phyloP scores from a whole-genome alignment of 495 filamentous ascomycete genomes.

The Xylaria castorea region DNA sequence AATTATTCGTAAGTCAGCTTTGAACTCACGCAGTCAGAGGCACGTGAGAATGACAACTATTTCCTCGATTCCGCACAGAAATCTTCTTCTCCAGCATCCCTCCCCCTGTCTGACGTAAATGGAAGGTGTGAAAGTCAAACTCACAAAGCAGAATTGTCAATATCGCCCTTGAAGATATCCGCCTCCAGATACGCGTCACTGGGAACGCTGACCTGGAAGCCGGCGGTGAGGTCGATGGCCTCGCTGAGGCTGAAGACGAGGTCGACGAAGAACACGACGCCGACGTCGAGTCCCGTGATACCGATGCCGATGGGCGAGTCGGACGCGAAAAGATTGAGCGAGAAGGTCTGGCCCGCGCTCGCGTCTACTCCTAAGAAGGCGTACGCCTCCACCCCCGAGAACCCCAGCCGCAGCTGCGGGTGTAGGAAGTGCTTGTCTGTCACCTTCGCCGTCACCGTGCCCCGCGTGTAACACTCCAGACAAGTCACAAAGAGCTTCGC shows the following conservation, averaged over 20 bases:
- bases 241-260: conserved; percentile 42
- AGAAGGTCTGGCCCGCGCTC: conserved; percentile 30
- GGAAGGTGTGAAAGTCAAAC: neutral
- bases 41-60: neutral
- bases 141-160: conserved; percentile 42
- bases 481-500: conserved; percentile 32
- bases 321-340: conserved; percentile 35
- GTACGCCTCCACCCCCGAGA: conserved; percentile 36
- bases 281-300: conserved; percentile 35
- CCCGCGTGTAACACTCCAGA: conserved; percentile 35
- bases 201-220: conserved; percentile 43
- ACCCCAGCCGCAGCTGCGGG: conserved; percentile 30
- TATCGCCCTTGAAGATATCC: conserved; percentile 39
- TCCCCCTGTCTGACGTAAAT: neutral
- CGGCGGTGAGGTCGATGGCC: conserved; percentile 42
- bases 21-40: neutral
- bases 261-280: conserved; percentile 42
- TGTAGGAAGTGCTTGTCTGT: conserved; percentile 31
- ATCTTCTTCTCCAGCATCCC: neutral
- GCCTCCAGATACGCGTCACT: conserved; percentile 40
- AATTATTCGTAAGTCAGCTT: neutral
- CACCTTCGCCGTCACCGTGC: conserved; percentile 34
- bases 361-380: conserved; percentile 27
- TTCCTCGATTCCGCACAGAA: neutral
- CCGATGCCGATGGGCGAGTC: conserved; percentile 35